These are phyloP conservation scores for Termitomyces heimii DNA, from an alignment of 768 basidiomycete species.

Conservation along the genomic window DNA sequence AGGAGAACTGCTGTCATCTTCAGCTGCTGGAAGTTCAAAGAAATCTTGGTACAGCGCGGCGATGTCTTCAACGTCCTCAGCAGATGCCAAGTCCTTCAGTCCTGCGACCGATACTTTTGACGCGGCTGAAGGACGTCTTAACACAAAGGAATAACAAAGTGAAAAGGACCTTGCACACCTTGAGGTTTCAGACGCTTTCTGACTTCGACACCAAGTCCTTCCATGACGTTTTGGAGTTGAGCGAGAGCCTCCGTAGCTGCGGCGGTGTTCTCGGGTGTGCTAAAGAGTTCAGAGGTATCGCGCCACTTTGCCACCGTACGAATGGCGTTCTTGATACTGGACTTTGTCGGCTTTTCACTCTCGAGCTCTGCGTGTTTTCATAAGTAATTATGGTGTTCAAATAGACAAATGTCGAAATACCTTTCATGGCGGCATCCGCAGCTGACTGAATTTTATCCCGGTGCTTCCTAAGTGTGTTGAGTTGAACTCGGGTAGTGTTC, in stretches of 20 bases:
- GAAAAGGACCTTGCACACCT: background rate
- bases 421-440: constrained; percentile 3
- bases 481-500: background rate
- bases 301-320: too few species aligned
- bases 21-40: too few species aligned
- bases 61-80: constrained; percentile 4
- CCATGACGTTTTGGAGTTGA: too few species aligned
- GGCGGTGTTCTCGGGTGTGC: too few species aligned
- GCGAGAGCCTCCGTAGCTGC: too few species aligned
- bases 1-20: too few species aligned
- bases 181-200: background rate
- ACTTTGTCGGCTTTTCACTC: background rate
- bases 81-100: constrained; percentile 8
- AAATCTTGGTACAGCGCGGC: too few species aligned
- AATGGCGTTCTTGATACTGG: background rate
- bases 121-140: background rate
- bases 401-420: background rate
- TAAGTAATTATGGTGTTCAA: background rate
- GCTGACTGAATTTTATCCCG: background rate
- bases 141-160: too few species aligned
- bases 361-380: background rate
- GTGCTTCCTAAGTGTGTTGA: background rate
- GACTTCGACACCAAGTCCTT: too few species aligned
- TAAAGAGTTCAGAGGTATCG: too few species aligned
- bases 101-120: constrained; percentile 1